Evolutionary conservation across 108 stramenopile species (phyloP).

Genomic region (Aureococcus anophagefferens): DNA sequence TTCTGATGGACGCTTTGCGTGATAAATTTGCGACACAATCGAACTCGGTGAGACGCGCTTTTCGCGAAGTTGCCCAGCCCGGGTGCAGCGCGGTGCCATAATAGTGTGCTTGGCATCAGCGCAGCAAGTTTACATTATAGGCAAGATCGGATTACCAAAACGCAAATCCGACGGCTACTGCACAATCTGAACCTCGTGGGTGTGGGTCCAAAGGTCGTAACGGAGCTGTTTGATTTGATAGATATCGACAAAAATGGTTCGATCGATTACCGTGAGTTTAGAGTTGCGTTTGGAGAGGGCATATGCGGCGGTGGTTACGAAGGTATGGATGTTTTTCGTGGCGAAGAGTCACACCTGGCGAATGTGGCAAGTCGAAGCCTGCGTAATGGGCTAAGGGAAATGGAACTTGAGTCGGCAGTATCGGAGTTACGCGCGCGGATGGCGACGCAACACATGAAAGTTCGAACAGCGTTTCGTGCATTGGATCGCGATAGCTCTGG

Average conservation of each 20-base stretch:
- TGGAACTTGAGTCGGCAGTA: too few relatives aligned
- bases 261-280: neutral
- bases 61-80: too few relatives aligned
- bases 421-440: neutral
- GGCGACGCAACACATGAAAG: neutral
- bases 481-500: neutral
- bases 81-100: too few relatives aligned
- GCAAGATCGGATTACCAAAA: too few relatives aligned
- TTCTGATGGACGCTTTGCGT: too few relatives aligned
- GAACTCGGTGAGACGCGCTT: neutral
- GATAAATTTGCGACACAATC: neutral
- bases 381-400: neutral
- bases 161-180: too few relatives aligned
- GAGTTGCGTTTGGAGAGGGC: neutral
- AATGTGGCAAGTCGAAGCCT: neutral
- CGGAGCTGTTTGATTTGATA: neutral
- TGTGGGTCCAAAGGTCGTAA: neutral
- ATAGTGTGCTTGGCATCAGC: too few relatives aligned
- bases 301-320: neutral
- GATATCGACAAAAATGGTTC: neutral
- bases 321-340: neutral
- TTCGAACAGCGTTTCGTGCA: neutral
- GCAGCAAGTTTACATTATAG: too few relatives aligned
- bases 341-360: neutral
- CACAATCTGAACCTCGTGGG: neutral